phyloP scores from a whole-genome alignment of 805 yeast species.

The Myxozyma melibiosi region DNA sequence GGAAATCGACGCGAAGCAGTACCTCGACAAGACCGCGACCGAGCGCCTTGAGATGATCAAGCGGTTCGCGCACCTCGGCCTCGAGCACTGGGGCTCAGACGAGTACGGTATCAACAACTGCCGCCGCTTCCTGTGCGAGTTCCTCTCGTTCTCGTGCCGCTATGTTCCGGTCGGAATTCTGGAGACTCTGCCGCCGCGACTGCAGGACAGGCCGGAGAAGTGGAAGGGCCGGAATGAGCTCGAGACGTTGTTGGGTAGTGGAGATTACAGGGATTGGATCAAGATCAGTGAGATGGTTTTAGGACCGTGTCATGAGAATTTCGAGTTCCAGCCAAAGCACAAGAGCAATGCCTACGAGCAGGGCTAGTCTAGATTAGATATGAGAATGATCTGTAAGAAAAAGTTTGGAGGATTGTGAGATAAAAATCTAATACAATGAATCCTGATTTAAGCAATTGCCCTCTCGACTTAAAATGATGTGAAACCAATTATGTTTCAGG shows the following conservation, averaged over 20 bases:
- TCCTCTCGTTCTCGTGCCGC: slow-evolving; percentile 88
- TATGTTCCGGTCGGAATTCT: slow-evolving; percentile 93
- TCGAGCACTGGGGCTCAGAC: slow-evolving; percentile 98
- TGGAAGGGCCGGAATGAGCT: slow-evolving; percentile 93
- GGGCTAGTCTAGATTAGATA: not conserved
- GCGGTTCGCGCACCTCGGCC: slow-evolving; percentile 73
- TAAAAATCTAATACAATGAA: not conserved
- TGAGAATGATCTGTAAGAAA: not conserved
- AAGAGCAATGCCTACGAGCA: slow-evolving; percentile 78
- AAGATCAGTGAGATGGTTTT: slow-evolving; percentile 92
- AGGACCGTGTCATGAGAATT: slow-evolving; percentile 77
- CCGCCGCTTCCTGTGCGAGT: slow-evolving; percentile 91
- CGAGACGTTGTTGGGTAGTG: slow-evolving; percentile 84
- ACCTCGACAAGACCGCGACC: slow-evolving; percentile 84
- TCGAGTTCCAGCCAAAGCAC: slow-evolving; percentile 88
- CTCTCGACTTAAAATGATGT: too few relatives aligned
- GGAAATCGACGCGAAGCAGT: slow-evolving; percentile 86
- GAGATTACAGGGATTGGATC: slow-evolving; percentile 92
- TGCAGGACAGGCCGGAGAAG: slow-evolving; percentile 90
- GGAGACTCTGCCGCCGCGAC: slow-evolving; percentile 81
- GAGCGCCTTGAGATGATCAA: slow-evolving; percentile 80
- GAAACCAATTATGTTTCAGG: too few relatives aligned
- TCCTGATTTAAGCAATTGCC: too few relatives aligned
- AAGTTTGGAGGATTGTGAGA: not conserved
- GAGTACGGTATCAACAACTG: slow-evolving; percentile 88